These are phyloP conservation scores for Xylariales sp. DNA, from an alignment of 2,329 filamentous ascomycete species.

Conservation along the genomic window DNA sequence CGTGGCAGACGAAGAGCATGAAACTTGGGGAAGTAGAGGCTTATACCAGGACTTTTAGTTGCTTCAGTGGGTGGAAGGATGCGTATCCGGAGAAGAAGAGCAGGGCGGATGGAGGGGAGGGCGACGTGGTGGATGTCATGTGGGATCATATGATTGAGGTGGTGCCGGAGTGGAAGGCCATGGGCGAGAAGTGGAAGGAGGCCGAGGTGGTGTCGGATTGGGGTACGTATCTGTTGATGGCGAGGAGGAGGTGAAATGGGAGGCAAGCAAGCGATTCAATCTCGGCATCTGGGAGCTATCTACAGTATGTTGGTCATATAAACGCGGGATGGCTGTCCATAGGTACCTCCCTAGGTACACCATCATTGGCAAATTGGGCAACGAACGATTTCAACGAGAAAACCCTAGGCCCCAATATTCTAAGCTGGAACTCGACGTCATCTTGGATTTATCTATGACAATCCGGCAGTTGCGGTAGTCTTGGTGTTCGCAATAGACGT, in stretches of 20 bases:
- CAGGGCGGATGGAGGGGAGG: constrained; percentile 48
- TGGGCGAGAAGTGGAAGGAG: constrained; percentile 46
- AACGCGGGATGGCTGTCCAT: too few relatives aligned
- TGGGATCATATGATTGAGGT: constrained; percentile 52
- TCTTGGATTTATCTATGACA: too few relatives aligned
- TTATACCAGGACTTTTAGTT: constrained; percentile 59
- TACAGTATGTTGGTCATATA: too few relatives aligned
- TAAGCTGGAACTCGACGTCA: too few relatives aligned
- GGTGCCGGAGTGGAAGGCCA: constrained; percentile 47
- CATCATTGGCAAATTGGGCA: too few relatives aligned
- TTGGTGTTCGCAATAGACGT: too few relatives aligned
- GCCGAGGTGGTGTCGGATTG: constrained; percentile 54
- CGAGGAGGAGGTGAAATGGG: constrained; percentile 34
- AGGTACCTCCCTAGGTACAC: too few relatives aligned
- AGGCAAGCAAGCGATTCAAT: too few relatives aligned
- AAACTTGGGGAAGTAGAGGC: constrained; percentile 54
- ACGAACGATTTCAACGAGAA: too few relatives aligned
- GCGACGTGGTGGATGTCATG: constrained; percentile 59
- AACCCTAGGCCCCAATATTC: too few relatives aligned
- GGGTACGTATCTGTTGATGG: constrained; percentile 57
- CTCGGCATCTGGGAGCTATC: too few relatives aligned
- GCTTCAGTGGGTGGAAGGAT: constrained; percentile 54
- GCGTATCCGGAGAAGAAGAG: constrained; percentile 45
- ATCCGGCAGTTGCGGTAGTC: too few relatives aligned
- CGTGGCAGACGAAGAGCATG: constrained; percentile 49